phyloP scores from a whole-genome alignment of 345 rosid genomes.

The Lumnitzera racemosa region DNA sequence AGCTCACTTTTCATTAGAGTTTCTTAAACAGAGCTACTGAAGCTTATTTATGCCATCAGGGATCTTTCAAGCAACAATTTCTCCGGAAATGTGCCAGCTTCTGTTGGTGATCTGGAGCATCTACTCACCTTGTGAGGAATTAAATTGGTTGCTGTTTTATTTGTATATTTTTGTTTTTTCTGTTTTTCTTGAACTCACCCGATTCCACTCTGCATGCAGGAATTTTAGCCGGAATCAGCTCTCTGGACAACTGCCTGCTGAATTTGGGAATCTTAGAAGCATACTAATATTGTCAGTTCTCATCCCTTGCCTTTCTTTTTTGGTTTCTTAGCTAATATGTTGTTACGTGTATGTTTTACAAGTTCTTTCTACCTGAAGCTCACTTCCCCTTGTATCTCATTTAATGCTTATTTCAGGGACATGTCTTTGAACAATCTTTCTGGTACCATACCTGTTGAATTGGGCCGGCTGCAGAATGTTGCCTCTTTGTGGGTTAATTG shows the following conservation, averaged over 20 bases:
- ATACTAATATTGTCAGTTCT: slow-evolving; percentile 55
- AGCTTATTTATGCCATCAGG: slow-evolving; percentile 22
- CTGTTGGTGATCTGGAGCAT: slow-evolving; percentile 86
- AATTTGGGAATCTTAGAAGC: slow-evolving; percentile 78
- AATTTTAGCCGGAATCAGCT: slow-evolving; percentile 73
- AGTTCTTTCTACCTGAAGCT: too few relatives aligned
- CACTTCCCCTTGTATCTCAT: too few relatives aligned
- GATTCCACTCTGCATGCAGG: slow-evolving; percentile 19
- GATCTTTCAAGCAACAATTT: slow-evolving; percentile 81
- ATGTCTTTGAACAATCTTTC: slow-evolving; percentile 65
- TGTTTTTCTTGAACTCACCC: neutral
- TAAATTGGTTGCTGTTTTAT: neutral
- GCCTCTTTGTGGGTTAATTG: slow-evolving; percentile 53
- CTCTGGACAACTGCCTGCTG: slow-evolving; percentile 56
- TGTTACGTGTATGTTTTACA: neutral
- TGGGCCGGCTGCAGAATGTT: slow-evolving; percentile 81
- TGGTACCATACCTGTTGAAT: slow-evolving; percentile 61
- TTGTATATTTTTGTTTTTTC: neutral
- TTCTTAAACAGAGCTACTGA: neutral
- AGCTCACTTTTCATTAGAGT: neutral
- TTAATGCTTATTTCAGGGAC: slow-evolving; percentile 35
- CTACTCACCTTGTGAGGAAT: slow-evolving; percentile 68
- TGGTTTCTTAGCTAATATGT: too few relatives aligned
- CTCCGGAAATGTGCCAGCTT: slow-evolving; percentile 67
- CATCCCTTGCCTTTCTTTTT: neutral